Evolutionary conservation across 1,139 yeast species (phyloP).

Genomic region (Candida anutae): DNA sequence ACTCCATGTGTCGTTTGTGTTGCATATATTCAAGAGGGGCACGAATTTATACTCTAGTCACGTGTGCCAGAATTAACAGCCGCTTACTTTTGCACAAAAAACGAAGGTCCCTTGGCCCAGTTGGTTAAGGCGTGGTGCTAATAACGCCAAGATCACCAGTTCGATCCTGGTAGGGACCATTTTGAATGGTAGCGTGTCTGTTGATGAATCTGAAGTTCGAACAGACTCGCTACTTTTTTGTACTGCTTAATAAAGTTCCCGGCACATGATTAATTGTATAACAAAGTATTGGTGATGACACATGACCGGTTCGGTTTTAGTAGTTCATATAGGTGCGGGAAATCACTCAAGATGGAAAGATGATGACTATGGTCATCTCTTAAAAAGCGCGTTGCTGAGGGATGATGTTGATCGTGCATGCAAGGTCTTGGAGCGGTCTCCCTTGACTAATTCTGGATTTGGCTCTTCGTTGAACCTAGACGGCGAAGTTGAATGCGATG

Average conservation of each 20-base stretch:
- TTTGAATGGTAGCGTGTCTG: too few species aligned
- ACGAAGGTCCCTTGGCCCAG: slow-evolving; percentile 33
- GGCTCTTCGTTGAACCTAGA: slow-evolving; percentile 44
- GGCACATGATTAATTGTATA: too few species aligned
- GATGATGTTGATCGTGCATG: slow-evolving; percentile 8
- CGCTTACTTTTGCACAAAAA: too few species aligned
- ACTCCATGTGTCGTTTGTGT: too few species aligned
- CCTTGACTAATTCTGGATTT: slow-evolving; percentile 47
- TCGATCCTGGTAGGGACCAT: slow-evolving; percentile 1
- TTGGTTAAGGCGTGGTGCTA: slow-evolving; percentile 35
- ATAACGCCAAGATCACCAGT: slow-evolving; percentile 32
- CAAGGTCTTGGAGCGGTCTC: slow-evolving; percentile 32
- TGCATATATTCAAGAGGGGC: too few species aligned
- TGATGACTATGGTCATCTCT: slow-evolving; percentile 14
- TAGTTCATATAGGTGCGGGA: slow-evolving; percentile 38
- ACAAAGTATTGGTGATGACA: neutral
- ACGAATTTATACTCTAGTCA: too few species aligned
- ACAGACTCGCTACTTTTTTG: too few species aligned
- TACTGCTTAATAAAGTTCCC: too few species aligned
- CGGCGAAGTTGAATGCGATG: slow-evolving; percentile 48
- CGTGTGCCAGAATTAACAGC: too few species aligned
- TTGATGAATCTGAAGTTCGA: too few species aligned
- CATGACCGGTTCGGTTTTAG: slow-evolving; percentile 4
- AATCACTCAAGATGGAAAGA: slow-evolving; percentile 16
- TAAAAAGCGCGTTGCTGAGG: slow-evolving; percentile 14